A percentile compares a stretch with the other conserved stretches of the same genome.
Conservation (phyloP, 108 stramenopile genomes). For the Skeletonema costatum region DNA sequence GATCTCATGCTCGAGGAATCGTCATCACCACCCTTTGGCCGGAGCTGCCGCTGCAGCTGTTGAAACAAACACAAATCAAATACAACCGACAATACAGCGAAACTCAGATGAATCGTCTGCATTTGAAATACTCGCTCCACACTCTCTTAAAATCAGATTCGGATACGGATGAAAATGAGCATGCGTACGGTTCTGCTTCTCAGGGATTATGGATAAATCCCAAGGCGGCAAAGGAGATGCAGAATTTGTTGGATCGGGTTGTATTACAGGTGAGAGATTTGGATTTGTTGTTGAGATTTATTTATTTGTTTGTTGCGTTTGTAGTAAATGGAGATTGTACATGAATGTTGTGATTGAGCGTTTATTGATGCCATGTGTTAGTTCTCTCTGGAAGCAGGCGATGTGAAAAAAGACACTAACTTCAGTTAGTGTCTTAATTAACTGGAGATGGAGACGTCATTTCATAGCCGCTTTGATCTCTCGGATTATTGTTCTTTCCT, state of each 20-base stretch:
- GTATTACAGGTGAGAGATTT: not conserved
- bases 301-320: no score
- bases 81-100: no score
- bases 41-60: not conserved
- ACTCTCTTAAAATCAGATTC: slow-evolving; percentile 19
- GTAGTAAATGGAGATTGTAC: not conserved
- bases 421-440: no score
- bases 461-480: no score
- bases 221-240: slow-evolving; percentile 22
- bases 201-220: slow-evolving; percentile 37
- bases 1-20: not conserved
- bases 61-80: not conserved
- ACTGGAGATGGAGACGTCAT: no score
- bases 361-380: not conserved
- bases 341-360: not conserved
- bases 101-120: not conserved
- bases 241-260: not conserved
- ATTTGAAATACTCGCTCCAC: not conserved
- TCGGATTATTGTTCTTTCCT: no score
- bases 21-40: not conserved
- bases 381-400: not conserved
- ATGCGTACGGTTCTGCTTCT: slow-evolving; percentile 37
- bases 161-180: slow-evolving; percentile 27
- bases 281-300: not conserved
- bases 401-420: no score